phyloP scores from a whole-genome alignment of 345 rosid species.

The Rhizophora apiculata region DNA sequence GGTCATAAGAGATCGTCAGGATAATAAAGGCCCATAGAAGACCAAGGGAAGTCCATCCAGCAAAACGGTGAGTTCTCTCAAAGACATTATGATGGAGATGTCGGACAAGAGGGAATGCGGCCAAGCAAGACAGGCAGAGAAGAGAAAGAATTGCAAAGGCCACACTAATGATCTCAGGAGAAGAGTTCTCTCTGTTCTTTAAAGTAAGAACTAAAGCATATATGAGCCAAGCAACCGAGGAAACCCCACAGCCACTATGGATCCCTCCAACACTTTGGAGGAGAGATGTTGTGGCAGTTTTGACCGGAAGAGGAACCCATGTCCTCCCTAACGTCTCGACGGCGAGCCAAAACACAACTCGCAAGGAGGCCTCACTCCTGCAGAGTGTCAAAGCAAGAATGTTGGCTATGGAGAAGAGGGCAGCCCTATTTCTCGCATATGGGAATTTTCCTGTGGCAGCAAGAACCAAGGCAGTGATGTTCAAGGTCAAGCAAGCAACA shows the following conservation, averaged over 20 bases:
- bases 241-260: slow-evolving; percentile 75
- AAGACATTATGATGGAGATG: slow-evolving; percentile 83
- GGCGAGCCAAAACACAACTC: slow-evolving; percentile 56
- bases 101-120: slow-evolving; percentile 78
- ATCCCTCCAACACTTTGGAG: slow-evolving; percentile 77
- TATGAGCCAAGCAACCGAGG: slow-evolving; percentile 69
- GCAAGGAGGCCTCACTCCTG: slow-evolving; percentile 69
- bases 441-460: slow-evolving; percentile 59
- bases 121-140: slow-evolving; percentile 51
- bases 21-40: slow-evolving; percentile 67
- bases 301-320: slow-evolving; percentile 51
- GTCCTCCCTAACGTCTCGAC: slow-evolving; percentile 53
- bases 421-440: slow-evolving; percentile 61
- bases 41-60: slow-evolving; percentile 70
- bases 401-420: slow-evolving; percentile 65
- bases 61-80: slow-evolving; percentile 65
- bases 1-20: slow-evolving; percentile 59
- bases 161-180: slow-evolving; percentile 57
- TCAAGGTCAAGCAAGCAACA: slow-evolving; percentile 38
- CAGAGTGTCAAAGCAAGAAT: slow-evolving; percentile 65
- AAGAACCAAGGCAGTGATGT: slow-evolving; percentile 48
- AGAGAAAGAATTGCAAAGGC: slow-evolving; percentile 55
- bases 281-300: slow-evolving; percentile 62
- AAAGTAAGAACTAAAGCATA: slow-evolving; percentile 60
- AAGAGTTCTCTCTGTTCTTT: slow-evolving; percentile 47